Conservation (phyloP, 192 early-diverging fungal species). For the Cetraspora pellucida region DNA sequence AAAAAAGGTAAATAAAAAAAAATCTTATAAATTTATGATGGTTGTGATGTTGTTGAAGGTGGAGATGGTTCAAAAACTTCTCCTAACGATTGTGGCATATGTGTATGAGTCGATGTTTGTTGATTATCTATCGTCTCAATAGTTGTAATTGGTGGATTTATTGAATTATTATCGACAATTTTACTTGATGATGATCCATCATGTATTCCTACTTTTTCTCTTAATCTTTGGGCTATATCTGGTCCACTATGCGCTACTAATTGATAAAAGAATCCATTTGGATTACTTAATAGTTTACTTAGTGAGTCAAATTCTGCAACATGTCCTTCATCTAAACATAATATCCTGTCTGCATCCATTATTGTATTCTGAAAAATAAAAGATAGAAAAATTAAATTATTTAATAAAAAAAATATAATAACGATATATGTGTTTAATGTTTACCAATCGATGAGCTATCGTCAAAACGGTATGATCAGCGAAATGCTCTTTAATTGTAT, state of each 20-base stretch:
- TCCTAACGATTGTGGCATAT: conserved; percentile 24
- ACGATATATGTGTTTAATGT: conserved; percentile 29
- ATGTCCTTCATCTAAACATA: conserved; percentile 54
- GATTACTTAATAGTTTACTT: conserved; percentile 41
- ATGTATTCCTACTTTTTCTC: conserved; percentile 28
- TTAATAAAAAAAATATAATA: neutral
- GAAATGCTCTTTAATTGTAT: conserved; percentile 56
- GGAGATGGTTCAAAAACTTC: neutral
- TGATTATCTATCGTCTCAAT: neutral
- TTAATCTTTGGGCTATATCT: conserved; percentile 39
- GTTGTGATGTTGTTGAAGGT: neutral
- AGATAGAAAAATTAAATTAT: neutral
- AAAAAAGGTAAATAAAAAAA: no score
- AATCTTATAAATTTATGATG: no score
- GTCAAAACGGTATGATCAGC: conserved; percentile 60
- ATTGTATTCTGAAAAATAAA: conserved; percentile 42
- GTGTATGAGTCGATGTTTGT: neutral
- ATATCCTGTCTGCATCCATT: conserved; percentile 56
- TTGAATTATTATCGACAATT: neutral
- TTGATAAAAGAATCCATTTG: conserved; percentile 44
- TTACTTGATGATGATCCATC: neutral
- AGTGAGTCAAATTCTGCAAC: conserved; percentile 52
- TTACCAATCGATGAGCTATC: conserved; percentile 63
- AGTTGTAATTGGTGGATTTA: neutral
- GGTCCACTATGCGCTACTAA: conserved; percentile 43